Percentiles rank a stretch among this genome's conserved stretches.
Conservation (phyloP, 176 grass and related monocot species). For the Aegilops longissima region DNA sequence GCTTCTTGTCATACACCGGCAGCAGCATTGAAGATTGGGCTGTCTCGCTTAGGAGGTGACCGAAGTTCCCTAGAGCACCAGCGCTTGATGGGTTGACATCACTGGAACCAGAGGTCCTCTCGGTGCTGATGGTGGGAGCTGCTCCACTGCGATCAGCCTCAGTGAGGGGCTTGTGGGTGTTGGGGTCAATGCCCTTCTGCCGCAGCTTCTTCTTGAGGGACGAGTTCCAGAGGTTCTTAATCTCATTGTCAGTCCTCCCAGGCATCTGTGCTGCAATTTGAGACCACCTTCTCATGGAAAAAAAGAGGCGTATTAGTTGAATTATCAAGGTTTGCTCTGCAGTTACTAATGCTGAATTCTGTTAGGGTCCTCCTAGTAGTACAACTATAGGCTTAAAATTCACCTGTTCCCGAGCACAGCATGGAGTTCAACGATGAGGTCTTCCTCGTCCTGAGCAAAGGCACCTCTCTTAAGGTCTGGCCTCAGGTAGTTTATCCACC, state of each 20-base stretch:
- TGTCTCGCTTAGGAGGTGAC: slow-evolving; percentile 53
- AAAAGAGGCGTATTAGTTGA: slow-evolving; percentile 34
- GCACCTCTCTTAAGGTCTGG: slow-evolving; percentile 83
- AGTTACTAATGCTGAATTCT: slow-evolving; percentile 24
- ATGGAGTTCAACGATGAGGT: slow-evolving; percentile 76
- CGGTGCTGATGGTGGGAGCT: slow-evolving; percentile 42
- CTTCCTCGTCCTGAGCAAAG: slow-evolving; percentile 71
- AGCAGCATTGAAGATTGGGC: slow-evolving; percentile 57
- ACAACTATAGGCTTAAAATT: slow-evolving; percentile 13
- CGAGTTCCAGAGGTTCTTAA: slow-evolving; percentile 81
- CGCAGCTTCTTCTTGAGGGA: slow-evolving; percentile 76
- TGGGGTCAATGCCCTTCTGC: slow-evolving; percentile 74
- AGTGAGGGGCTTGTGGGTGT: slow-evolving; percentile 67
- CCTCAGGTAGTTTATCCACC: slow-evolving; percentile 93
- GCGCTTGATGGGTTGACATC: slow-evolving; percentile 45
- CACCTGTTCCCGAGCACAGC: slow-evolving; percentile 77
- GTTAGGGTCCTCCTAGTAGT: slow-evolving; percentile 2
- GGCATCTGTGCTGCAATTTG: slow-evolving; percentile 76
- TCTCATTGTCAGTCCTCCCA: slow-evolving; percentile 78
- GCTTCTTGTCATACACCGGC: slow-evolving; percentile 39
- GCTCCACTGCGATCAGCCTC: slow-evolving; percentile 40
- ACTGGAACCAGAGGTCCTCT: slow-evolving; percentile 61
- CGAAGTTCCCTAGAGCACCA: slow-evolving; percentile 44
- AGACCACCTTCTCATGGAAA: slow-evolving; percentile 57
- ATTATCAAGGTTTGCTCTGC: slow-evolving; percentile 15